Percentiles rank a stretch among this genome's conserved stretches.
Evolutionary conservation across 163 green algal genomes (phyloP).

Genomic region (Scenedesmus sp.): DNA sequence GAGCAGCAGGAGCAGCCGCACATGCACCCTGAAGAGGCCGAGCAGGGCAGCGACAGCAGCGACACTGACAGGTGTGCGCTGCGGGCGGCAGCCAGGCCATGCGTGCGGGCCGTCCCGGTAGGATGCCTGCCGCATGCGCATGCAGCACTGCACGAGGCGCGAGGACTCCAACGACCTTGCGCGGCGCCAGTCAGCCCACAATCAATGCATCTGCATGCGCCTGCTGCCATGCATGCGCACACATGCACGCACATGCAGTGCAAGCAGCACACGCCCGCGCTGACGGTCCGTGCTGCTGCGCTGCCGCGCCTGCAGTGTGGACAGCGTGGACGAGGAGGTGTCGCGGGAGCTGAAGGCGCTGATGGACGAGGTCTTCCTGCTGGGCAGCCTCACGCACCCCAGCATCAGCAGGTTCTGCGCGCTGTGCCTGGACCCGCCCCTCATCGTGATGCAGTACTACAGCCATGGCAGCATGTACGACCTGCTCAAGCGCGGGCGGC

Average conservation of each 20-base stretch:
- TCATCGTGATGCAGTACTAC: slow-evolving; percentile 80
- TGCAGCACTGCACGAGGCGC: too few species aligned
- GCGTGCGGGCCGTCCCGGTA: background rate
- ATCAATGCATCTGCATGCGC: too few species aligned
- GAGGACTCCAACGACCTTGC: too few species aligned
- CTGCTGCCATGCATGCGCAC: background rate
- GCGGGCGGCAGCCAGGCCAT: background rate
- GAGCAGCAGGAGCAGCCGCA: background rate
- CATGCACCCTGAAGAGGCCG: background rate
- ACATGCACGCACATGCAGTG: background rate
- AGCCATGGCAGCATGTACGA: slow-evolving; percentile 71
- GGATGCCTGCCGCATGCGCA: background rate
- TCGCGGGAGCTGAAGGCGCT: slow-evolving; percentile 54
- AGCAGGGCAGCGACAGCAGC: background rate
- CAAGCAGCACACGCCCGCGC: background rate
- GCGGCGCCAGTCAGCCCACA: too few species aligned
- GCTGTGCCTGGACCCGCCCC: slow-evolving; percentile 67
- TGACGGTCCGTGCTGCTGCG: background rate
- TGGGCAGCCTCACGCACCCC: slow-evolving; percentile 68
- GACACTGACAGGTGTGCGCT: slow-evolving; percentile 34
- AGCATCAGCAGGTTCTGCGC: slow-evolving; percentile 76
- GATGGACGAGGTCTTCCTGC: slow-evolving; percentile 72
- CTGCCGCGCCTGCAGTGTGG: slow-evolving; percentile 25
- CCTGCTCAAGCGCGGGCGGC: slow-evolving; percentile 56
- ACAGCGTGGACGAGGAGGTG: slow-evolving; percentile 52